Conservation (phyloP, 2,329 filamentous ascomycete species). For the Aspergillus neoniger region DNA sequence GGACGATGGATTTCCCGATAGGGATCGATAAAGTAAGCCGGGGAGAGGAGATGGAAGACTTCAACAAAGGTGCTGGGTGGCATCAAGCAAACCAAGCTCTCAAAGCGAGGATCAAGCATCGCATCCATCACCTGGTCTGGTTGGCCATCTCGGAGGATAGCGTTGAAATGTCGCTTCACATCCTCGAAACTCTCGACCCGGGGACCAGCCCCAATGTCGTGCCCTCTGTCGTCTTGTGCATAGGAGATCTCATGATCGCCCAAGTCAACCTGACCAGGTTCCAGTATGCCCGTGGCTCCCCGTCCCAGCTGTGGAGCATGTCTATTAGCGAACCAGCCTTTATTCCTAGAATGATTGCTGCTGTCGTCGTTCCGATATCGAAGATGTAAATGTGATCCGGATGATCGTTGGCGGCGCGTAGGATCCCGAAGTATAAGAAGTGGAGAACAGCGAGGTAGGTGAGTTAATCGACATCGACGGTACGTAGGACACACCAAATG, state of each 20-base stretch:
- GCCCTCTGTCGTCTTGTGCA: background rate
- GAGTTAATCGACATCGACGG: slow-evolving; percentile 20
- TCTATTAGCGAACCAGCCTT: background rate
- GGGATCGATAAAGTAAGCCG: slow-evolving; percentile 52
- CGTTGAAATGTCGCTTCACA: slow-evolving; percentile 24
- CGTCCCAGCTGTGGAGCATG: background rate
- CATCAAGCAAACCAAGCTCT: slow-evolving; percentile 42
- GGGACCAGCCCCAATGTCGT: background rate
- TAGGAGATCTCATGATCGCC: background rate
- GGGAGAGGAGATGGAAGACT: slow-evolving; percentile 64
- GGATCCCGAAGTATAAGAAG: slow-evolving; percentile 9
- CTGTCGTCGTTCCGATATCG: background rate
- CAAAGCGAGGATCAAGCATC: slow-evolving; percentile 35
- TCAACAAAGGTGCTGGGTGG: slow-evolving; percentile 63
- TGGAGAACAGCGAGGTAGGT: slow-evolving; percentile 11
- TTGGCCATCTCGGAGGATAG: slow-evolving; percentile 38
- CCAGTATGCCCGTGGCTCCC: slow-evolving; percentile 4
- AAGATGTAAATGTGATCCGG: background rate
- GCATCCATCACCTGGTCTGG: slow-evolving; percentile 44
- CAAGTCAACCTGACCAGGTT: background rate
- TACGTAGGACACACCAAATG: slow-evolving; percentile 29
- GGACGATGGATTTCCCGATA: slow-evolving; percentile 51
- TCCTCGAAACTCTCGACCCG: background rate
- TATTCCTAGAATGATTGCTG: background rate
- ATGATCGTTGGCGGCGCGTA: slow-evolving; percentile 3